Base-by-base conservation (phyloP, 2,329 filamentous ascomycete species). In the Alternaria dauci region DNA sequence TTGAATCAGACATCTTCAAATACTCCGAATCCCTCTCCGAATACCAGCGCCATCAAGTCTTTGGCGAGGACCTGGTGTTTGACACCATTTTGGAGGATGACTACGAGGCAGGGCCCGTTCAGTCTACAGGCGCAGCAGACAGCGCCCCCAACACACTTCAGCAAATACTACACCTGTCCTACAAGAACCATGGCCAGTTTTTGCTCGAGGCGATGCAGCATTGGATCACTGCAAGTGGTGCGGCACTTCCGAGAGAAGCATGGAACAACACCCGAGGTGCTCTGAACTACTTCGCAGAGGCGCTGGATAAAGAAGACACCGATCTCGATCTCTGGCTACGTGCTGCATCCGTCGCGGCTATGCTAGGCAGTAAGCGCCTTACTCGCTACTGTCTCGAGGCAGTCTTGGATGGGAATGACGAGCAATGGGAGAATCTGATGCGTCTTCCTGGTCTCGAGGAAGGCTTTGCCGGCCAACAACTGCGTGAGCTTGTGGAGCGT, bases 171-270 rank as follows among this genome's bases (percentile, higher is more conserved):
- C 97, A 97, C 72, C 86, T 99, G 8, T 91, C 94, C 1, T 93
- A 96, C 83, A 99, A 98, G 79, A 99, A 98, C 71, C 89, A 94
- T 79, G 95, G 93, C 42, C 92, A 98, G 73, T 97, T 96, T 74
- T 83, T 90, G 59, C 83, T 99, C n/a, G 94, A 99, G 75, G 82
- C 81, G 59, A 87, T 90, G 67, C 88, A 84, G 69, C 81, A 87
- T 77, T 84, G 80, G 43, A 66, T 76, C 28, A 67, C 66, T n/a
- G 66, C 77, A 46, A 70, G 75, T 53, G 69, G 74, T 39, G 52
- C 61, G 1, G 68, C 80, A 47, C 76, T 81, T 11, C 81, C 80
- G 30, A 55, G 65, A 32, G 63, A 73, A 18, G 65, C 58, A 32
- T 65, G 70, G 60, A 63, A 55, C 36, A 71, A 72, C 34, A 64